Conservation (phyloP, 176 grass and related monocot genomes). For the Juncus effusus region DNA sequence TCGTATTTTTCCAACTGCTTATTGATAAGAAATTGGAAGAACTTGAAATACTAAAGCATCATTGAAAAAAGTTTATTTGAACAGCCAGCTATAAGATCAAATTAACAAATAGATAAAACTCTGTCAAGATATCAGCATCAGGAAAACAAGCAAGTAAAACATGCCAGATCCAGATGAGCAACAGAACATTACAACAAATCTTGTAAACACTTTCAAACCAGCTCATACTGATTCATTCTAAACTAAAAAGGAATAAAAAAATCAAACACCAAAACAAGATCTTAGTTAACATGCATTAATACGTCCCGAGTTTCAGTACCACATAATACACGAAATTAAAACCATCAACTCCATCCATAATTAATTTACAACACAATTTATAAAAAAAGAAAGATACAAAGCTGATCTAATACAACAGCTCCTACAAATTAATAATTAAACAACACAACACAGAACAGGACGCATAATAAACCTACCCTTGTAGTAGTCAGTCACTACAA, state of each 20-base stretch:
- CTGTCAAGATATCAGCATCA: too few species aligned
- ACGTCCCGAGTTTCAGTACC: conserved; percentile 43
- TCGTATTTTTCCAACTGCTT: too few species aligned
- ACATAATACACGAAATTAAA: conserved; percentile 39
- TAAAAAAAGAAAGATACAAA: conserved; percentile 40
- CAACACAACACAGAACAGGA: conserved; percentile 1
- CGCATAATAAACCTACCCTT: conserved; percentile 51
- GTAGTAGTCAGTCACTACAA: conserved; percentile 89
- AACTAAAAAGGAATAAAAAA: neutral
- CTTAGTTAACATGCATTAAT: conserved; percentile 35
- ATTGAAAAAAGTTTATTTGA: too few species aligned
- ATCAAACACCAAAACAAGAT: neutral
- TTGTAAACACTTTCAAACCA: neutral
- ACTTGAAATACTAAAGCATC: too few species aligned
- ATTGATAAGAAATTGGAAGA: too few species aligned
- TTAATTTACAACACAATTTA: conserved; percentile 71
- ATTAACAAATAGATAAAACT: too few species aligned
- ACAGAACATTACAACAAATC: too few species aligned
- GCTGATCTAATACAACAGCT: conserved; percentile 52
- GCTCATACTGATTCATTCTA: neutral
- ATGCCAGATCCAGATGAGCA: too few species aligned
- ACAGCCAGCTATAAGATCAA: too few species aligned
- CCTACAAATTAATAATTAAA: conserved; percentile 48
- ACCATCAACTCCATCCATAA: conserved; percentile 47
- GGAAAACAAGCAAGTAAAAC: too few species aligned